Evolutionary conservation across 345 rosid genomes (phyloP).

Genomic region (Melaleuca quinquenervia): DNA sequence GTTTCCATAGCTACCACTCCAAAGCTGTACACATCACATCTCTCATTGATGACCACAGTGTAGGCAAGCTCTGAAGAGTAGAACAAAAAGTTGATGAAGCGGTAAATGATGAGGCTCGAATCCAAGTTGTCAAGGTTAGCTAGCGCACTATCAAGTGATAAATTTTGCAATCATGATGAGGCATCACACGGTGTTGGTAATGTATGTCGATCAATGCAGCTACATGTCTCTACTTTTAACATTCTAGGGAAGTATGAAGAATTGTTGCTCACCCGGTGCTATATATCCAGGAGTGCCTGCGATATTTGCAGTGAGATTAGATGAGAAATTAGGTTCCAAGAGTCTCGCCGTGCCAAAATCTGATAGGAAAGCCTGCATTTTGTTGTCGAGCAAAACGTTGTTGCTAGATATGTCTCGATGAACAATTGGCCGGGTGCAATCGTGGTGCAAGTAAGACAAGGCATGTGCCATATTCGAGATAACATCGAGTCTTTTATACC

Average conservation of each 20-base stretch:
- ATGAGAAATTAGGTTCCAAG: background rate
- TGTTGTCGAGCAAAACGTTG: conserved; percentile 1
- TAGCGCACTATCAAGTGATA: background rate
- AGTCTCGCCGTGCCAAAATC: conserved; percentile 6
- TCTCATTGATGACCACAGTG: conserved; percentile 8
- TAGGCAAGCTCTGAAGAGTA: conserved; percentile 11
- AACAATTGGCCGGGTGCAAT: background rate
- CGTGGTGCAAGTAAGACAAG: conserved; percentile 7
- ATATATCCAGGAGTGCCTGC: conserved; percentile 8
- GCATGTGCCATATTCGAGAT: background rate
- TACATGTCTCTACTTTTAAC: background rate
- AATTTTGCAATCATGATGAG: background rate
- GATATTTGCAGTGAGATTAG: conserved; percentile 1
- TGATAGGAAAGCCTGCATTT: background rate
- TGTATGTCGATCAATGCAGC: background rate
- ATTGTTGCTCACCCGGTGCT: conserved; percentile 10
- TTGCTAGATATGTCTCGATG: conserved; percentile 14
- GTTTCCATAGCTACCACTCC: conserved; percentile 10
- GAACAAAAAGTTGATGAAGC: background rate
- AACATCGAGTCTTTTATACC: background rate
- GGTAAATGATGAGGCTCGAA: background rate
- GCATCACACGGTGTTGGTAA: background rate
- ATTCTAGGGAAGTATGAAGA: background rate
- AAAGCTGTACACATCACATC: conserved; percentile 11
- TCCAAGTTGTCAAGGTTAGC: background rate